A percentile compares a stretch with the other conserved stretches of the same genome.
Evolutionary conservation across 2,329 filamentous ascomycete genomes (phyloP).

Genomic region (Curvularia eragrostidis): DNA sequence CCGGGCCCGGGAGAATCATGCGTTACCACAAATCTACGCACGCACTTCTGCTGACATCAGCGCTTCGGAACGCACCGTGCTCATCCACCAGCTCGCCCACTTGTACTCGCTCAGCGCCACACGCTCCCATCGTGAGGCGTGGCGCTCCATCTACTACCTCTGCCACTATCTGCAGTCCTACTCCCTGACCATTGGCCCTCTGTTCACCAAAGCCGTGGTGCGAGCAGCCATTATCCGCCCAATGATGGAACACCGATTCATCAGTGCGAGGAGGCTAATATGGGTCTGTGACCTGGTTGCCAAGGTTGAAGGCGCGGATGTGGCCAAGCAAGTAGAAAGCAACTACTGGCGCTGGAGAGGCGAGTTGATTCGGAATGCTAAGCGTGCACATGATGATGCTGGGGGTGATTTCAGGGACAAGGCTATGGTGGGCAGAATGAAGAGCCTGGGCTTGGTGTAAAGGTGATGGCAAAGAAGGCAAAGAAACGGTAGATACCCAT

Average conservation of each 20-base stretch:
- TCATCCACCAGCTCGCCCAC: conserved; percentile 45
- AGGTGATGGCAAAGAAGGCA: neutral
- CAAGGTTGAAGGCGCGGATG: conserved; percentile 37
- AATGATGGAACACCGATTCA: conserved; percentile 37
- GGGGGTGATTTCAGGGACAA: conserved; percentile 29
- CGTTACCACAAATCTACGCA: conserved; percentile 36
- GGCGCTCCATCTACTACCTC: conserved; percentile 38
- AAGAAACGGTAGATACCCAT: neutral
- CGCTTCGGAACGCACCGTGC: conserved; percentile 19
- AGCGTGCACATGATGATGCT: conserved; percentile 20
- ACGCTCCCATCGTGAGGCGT: conserved; percentile 25
- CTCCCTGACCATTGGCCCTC: conserved; percentile 32
- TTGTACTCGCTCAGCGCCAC: conserved; percentile 40
- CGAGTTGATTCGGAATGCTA: conserved; percentile 36
- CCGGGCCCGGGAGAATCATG: conserved; percentile 27
- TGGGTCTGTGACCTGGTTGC: conserved; percentile 43
- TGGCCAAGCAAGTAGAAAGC: conserved; percentile 37
- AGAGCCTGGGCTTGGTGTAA: conserved; percentile 38
- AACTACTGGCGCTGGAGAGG: conserved; percentile 40
- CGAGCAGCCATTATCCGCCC: conserved; percentile 35
- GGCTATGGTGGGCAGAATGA: conserved; percentile 40
- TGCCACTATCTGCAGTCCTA: conserved; percentile 36
- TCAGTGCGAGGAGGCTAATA: conserved; percentile 35
- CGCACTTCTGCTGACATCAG: conserved; percentile 22
- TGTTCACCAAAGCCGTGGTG: conserved; percentile 42